Conservation (phyloP, 208 protist species). For the Trypanosoma vivax region DNA sequence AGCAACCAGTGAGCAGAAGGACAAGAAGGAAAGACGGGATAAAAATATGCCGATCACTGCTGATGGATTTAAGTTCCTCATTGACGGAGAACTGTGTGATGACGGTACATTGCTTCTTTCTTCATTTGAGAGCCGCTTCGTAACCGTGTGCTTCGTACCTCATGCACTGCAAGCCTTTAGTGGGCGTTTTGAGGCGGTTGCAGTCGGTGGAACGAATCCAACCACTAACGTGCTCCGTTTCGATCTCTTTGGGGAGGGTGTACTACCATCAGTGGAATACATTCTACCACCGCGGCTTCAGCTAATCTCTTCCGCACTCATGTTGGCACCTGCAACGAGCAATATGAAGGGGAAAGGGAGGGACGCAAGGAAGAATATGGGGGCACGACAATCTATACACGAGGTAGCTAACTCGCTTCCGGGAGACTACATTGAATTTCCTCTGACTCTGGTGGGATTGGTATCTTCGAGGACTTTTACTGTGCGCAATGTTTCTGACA, state of each 20-base stretch:
- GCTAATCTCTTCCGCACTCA: slow-evolving; percentile 5
- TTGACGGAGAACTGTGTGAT: slow-evolving; percentile 22
- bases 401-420: not conserved
- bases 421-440: slow-evolving; percentile 68
- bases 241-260: slow-evolving; percentile 89
- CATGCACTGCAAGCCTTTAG: slow-evolving; percentile 65
- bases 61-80: slow-evolving; percentile 57
- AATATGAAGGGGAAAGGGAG: slow-evolving; percentile 10
- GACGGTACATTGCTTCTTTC: slow-evolving; percentile 64
- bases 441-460: slow-evolving; percentile 71
- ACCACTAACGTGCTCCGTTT: slow-evolving; percentile 78
- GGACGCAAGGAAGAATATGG: slow-evolving; percentile 8
- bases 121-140: slow-evolving; percentile 94
- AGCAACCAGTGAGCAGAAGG: slow-evolving; percentile 15
- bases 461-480: slow-evolving; percentile 38
- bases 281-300: slow-evolving; percentile 44
- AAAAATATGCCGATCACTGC: slow-evolving; percentile 4
- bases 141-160: slow-evolving; percentile 90
- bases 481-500: slow-evolving; percentile 80
- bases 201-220: slow-evolving; percentile 72
- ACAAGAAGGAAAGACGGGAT: slow-evolving; percentile 10
- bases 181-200: slow-evolving; percentile 87
- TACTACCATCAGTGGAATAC: slow-evolving; percentile 85
- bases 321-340: slow-evolving; percentile 1
- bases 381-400: not conserved